Base-by-base conservation (phyloP, 768 basidiomycete species). In the Lactarius hatsudake region DNA sequence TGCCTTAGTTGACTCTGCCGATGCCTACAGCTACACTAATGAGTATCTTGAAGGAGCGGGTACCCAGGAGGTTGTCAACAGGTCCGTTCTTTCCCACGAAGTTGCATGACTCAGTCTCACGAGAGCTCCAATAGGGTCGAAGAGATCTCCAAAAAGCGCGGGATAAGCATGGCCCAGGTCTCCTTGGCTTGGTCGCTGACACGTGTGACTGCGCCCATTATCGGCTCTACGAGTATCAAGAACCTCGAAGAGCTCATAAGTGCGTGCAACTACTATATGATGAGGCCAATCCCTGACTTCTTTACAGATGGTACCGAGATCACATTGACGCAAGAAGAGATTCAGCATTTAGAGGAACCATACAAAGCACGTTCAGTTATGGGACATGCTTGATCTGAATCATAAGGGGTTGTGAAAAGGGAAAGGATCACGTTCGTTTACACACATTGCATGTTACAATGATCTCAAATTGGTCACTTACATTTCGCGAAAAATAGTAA, bases 121-220 rank as follows among this genome's bases (percentile, higher is more conserved):
- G 43, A 23, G 1, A 1, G 28, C 55, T 45, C 15, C 51, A 58
- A 20, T 28, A 79, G 81, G 20, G 79, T 82, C 51, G 76, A 81
- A 69, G 78, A 79, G 66, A 66, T 82, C 10, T 77, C 81, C 17
- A 70, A 72, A 54, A 79, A 71, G 65, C 77, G 75, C 61, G 76
- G 76, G 5, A 69, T 76, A n/a, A 79, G 73, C 61, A 83, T 82
- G 81, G 79, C 79, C 0, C 80, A 81, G 59, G 72, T 83, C 61
- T 76, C 82, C 6, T 68, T 81, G 45, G 78, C 82, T 17, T 82
- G 70, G 70, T 68, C 62, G 2, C 38, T 61, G 58, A 63, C 62
- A 34, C 61, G 59, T 20, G 66, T 64, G 10, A 48, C 62, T 28
- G 62, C 69, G 1, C 69, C 69, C 9, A 40, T 70, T 28, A 45